These are phyloP conservation scores for Cordia subcordata DNA, from an alignment of 257 asterid genomes.

Conservation along the genomic window DNA sequence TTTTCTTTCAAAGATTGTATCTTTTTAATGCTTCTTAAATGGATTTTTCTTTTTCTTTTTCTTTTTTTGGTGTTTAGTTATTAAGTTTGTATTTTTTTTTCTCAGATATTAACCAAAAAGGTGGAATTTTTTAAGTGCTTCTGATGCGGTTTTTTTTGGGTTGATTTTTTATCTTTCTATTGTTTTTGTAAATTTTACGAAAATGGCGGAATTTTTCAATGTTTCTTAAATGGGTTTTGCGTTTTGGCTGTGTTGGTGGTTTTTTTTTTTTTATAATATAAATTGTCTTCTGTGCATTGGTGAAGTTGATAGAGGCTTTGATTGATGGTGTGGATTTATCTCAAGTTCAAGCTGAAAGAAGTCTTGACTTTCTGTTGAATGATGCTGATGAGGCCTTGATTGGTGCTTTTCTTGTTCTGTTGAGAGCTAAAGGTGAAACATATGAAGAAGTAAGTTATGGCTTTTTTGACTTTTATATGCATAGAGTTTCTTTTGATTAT, in stretches of 20 bases:
- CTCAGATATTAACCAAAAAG: too few relatives aligned
- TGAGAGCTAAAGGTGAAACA: constrained; percentile 98
- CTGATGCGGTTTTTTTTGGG: too few relatives aligned
- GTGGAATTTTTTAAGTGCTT: too few relatives aligned
- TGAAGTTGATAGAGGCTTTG: constrained; percentile 69
- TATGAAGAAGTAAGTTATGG: constrained; percentile 64
- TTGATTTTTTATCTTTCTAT: too few relatives aligned
- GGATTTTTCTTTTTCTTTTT: not conserved
- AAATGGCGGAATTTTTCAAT: not conserved
- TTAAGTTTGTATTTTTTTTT: not conserved
- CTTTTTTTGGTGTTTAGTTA: too few relatives aligned
- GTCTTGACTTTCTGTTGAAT: constrained; percentile 78
- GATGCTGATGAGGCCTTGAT: constrained; percentile 89
- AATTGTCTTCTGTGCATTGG: too few relatives aligned
- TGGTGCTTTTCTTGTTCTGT: constrained; percentile 89
- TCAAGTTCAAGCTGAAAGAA: constrained; percentile 79
- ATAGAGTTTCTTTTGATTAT: too few relatives aligned
- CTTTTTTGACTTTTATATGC: not conserved
- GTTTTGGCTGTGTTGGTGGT: not conserved
- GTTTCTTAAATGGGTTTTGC: not conserved
- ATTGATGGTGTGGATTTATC: constrained; percentile 73
- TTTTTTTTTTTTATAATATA: constrained; percentile 2
- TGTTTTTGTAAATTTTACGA: not conserved
- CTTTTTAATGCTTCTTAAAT: not conserved
- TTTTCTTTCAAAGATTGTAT: too few relatives aligned